These are phyloP conservation scores for Oryza coarctata DNA, from an alignment of 176 grass and related monocot species.

Conservation along the genomic window DNA sequence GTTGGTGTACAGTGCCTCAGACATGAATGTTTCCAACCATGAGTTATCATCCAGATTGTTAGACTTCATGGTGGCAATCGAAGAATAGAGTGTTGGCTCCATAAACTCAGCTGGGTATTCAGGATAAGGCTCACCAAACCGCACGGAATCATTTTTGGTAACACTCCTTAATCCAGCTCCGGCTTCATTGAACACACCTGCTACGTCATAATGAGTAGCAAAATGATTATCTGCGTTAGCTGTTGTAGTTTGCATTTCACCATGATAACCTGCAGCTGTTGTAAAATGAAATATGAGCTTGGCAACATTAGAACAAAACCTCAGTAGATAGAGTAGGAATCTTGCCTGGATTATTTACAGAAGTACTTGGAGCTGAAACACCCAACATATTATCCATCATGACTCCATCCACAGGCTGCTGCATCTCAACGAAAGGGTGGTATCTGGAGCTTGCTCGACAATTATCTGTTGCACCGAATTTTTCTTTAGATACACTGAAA, in stretches of 20 bases:
- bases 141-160: conserved; percentile 56
- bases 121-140: conserved; percentile 52
- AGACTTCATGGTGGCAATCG: conserved; percentile 42
- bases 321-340: conserved; percentile 26
- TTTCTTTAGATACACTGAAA: conserved; percentile 90
- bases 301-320: neutral
- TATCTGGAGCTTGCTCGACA: conserved; percentile 89
- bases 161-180: conserved; percentile 46
- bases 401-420: conserved; percentile 85
- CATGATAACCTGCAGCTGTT: conserved; percentile 58
- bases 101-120: conserved; percentile 40
- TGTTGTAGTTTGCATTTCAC: conserved; percentile 47
- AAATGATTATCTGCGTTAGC: conserved; percentile 54
- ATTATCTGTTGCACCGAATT: conserved; percentile 95
- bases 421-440: conserved; percentile 95
- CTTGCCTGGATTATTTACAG: conserved; percentile 74
- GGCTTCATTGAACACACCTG: conserved; percentile 57
- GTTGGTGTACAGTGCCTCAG: conserved; percentile 62
- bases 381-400: conserved; percentile 58
- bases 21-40: conserved; percentile 49
- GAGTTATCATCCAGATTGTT: conserved; percentile 50
- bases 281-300: conserved; percentile 39
- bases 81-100: conserved; percentile 52
- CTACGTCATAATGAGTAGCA: conserved; percentile 50
- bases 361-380: conserved; percentile 42